Evolutionary conservation across 2,329 filamentous ascomycete genomes (phyloP).

Genomic region (Leptographium procerum): DNA sequence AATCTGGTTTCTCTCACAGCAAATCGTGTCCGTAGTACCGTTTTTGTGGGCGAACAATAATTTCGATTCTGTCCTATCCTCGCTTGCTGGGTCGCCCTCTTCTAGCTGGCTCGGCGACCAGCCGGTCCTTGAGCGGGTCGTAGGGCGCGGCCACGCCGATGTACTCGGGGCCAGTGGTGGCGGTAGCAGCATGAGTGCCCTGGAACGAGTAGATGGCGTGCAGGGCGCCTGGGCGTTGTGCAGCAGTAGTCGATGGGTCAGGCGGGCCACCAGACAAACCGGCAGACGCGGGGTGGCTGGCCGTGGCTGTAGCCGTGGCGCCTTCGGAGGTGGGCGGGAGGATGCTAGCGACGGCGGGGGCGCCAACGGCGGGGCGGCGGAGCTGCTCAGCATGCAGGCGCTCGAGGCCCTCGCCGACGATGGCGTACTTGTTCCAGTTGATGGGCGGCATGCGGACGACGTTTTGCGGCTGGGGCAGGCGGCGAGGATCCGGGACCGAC

Average conservation of each 20-base stretch:
- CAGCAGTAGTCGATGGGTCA: slow-evolving; percentile 6
- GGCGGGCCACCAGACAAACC: not conserved
- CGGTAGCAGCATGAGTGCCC: slow-evolving; percentile 21
- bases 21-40: not conserved
- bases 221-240: slow-evolving; percentile 18
- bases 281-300: too few relatives aligned
- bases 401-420: slow-evolving; percentile 77
- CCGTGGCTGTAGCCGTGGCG: not conserved
- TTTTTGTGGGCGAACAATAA: too few relatives aligned
- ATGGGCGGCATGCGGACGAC: slow-evolving; percentile 78
- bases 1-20: not conserved
- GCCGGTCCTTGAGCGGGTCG: slow-evolving; percentile 38
- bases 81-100: slow-evolving; percentile 1
- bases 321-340: not conserved
- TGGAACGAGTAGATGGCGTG: slow-evolving; percentile 41
- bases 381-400: slow-evolving; percentile 74
- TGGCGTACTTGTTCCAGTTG: slow-evolving; percentile 89
- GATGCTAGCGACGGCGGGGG: slow-evolving; percentile 28
- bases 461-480: slow-evolving; percentile 67
- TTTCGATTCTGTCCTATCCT: not conserved
- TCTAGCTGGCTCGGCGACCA: slow-evolving; percentile 15
- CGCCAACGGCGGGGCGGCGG: slow-evolving; percentile 46
- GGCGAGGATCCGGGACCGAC: slow-evolving; percentile 3
- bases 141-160: slow-evolving; percentile 46
- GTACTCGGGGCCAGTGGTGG: slow-evolving; percentile 23